These are phyloP conservation scores for Amaranthus tricolor DNA, from an alignment of 179 eudicot species.

Conservation along the genomic window DNA sequence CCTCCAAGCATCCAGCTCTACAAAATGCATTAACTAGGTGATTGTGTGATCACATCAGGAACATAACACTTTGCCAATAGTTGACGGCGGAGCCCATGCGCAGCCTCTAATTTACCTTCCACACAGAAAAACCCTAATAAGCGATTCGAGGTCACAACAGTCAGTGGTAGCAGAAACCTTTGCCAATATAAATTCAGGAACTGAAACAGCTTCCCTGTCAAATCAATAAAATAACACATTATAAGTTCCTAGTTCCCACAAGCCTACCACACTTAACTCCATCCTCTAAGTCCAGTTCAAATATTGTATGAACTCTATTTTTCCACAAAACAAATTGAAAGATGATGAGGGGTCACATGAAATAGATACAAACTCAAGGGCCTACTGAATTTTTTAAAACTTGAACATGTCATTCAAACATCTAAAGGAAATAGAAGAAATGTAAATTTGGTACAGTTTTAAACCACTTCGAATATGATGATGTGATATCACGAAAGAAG, in stretches of 20 bases:
- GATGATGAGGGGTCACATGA: background rate
- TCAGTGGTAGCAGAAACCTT: conserved; percentile 25
- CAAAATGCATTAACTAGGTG: conserved; percentile 66
- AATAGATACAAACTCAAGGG: background rate
- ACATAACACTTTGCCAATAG: conserved; percentile 39
- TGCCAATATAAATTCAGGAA: conserved; percentile 24
- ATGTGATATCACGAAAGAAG: background rate
- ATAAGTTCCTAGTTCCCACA: background rate
- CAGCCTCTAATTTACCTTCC: conserved; percentile 59
- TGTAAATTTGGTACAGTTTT: background rate
- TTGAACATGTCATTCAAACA: background rate
- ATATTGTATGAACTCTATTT: background rate
- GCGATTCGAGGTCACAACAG: conserved; percentile 27
- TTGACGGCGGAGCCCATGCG: conserved; percentile 48
- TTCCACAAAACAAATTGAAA: background rate
- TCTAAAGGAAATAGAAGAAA: background rate
- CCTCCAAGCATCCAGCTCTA: conserved; percentile 56
- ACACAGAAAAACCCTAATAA: conserved; percentile 51
- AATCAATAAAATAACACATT: conserved; percentile 13
- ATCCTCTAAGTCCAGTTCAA: background rate
- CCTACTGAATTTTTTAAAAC: background rate
- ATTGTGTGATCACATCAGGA: conserved; percentile 70
- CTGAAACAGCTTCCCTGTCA: conserved; percentile 52
- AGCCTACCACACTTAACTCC: background rate
- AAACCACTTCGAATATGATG: background rate